Evolutionary conservation across 1,139 yeast genomes (phyloP), one percentile per base, ranked within the genome.

Genomic region (Sugiyamaella pinicola): DNA sequence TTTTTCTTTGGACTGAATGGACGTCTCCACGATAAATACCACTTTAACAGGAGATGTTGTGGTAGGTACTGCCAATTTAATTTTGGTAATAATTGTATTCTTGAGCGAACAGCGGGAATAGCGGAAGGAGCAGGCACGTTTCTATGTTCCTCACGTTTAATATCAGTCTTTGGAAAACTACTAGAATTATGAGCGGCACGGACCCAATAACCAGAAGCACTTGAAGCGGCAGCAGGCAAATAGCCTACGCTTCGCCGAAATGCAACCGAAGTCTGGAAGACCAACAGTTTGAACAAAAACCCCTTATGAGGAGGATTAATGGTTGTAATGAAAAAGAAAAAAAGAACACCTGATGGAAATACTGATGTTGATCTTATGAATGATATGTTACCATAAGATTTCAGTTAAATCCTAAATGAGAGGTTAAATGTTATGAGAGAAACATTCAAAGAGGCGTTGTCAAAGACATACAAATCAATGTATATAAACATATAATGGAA

Each of bases 11-110:
- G 18, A 10, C 22, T 24, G 18, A 37, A 13, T 12, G 49, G 43
- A 2, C 29, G 10, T 45, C 34, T 46, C 49, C 49, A 46, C n/a
- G 40, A 37, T 17, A 46, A 26, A 38, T 46, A 46, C 49, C 49
- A 46, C 24, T 37, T 46, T 17, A 46, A 28, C 15, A 46, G 26
- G 12, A 46, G 22, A 24, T 41, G 43, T n/a, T 17, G 49, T 19
- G 24, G 33, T 12, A 43, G 29, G 12, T 34, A 21, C 33, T 35
- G 33, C 46, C 46, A 42, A n/a, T 21, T 28, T 17, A 42, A 29
- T 18, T 31, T 29, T 18, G 46, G 37, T n/a, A 42, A 19, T n/a
- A 42, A 21, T 9, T 37, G 21, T 9, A 42, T 26, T 12, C 37
- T 28, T 4, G 46, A 26, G 4, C 46, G 46, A 9, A n/a, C 13